A percentile compares a stretch with the other conserved stretches of the same genome.
These are phyloP conservation scores for Neurospora sp. DNA, from an alignment of 495 filamentous ascomycete species.

Conservation along the genomic window DNA sequence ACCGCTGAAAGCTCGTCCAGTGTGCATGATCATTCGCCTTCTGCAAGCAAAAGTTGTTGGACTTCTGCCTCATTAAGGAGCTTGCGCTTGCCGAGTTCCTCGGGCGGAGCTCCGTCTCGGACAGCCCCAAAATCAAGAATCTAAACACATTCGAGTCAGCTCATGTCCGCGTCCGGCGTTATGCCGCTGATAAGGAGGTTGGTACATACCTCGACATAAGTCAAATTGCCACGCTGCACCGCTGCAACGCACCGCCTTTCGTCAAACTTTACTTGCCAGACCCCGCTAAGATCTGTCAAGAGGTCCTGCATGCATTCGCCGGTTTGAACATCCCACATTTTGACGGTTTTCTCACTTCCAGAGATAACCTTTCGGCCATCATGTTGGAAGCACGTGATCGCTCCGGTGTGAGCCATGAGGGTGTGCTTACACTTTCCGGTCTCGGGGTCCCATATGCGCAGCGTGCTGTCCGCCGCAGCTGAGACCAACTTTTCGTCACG, in stretches of 20 bases:
- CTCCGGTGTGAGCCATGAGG: constrained; percentile 85
- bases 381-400: constrained; percentile 98
- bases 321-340: constrained; percentile 95
- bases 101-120: constrained; percentile 64
- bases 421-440: constrained; percentile 83
- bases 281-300: constrained; percentile 86
- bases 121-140: constrained; percentile 88
- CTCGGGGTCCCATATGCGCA: constrained; percentile 96
- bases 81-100: constrained; percentile 69
- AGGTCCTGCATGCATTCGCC: constrained; percentile 92
- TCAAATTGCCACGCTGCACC: constrained; percentile 83
- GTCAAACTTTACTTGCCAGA: constrained; percentile 99
- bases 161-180: background rate
- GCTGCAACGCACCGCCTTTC: constrained; percentile 91
- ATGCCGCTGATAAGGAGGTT: background rate
- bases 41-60: constrained; percentile 32
- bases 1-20: too few relatives aligned
- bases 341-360: constrained; percentile 87
- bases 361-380: constrained; percentile 95
- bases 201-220: constrained; percentile 83
- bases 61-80: constrained; percentile 58
- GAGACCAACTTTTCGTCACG: constrained; percentile 83
- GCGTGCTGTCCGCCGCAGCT: constrained; percentile 87
- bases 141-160: constrained; percentile 26
- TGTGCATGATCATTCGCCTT: constrained; percentile 19